Evolutionary conservation across 352 stramenopile genomes (phyloP).

Genomic region (Globisporangium heterothallicum): DNA sequence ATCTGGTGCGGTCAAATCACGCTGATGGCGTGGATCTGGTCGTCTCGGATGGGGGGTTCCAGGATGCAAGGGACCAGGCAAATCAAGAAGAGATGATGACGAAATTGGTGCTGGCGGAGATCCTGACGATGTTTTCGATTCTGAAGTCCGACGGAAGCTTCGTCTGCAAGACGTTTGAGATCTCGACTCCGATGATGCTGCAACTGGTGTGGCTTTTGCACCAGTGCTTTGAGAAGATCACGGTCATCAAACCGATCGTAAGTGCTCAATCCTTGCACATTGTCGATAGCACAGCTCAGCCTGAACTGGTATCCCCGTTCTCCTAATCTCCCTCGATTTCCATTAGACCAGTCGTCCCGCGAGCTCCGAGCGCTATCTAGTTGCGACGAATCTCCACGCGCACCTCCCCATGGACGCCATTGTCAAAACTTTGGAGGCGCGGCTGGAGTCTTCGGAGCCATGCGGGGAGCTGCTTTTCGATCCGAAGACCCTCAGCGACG

Average conservation of each 20-base stretch:
- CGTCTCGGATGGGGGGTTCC: conserved; percentile 70
- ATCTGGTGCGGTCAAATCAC: conserved; percentile 24
- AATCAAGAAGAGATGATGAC: conserved; percentile 73
- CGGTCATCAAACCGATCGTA: conserved; percentile 69
- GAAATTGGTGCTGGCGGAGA: conserved; percentile 50
- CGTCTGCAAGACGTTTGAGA: conserved; percentile 79
- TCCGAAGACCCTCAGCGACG: conserved; percentile 11
- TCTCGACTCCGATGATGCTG: conserved; percentile 52
- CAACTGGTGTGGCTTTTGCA: conserved; percentile 63
- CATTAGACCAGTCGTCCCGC: conserved; percentile 68
- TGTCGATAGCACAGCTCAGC: background rate
- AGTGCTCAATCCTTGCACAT: background rate
- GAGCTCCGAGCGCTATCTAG: conserved; percentile 75
- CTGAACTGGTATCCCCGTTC: no score
- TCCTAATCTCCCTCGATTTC: conserved; percentile 1
- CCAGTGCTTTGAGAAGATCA: conserved; percentile 49
- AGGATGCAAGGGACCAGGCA: conserved; percentile 48
- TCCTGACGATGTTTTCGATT: conserved; percentile 51
- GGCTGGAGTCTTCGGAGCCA: conserved; percentile 6
- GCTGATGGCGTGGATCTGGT: conserved; percentile 44
- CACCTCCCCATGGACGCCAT: conserved; percentile 18
- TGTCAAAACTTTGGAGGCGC: conserved; percentile 19
- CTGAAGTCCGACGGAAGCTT: conserved; percentile 48
- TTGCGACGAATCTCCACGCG: conserved; percentile 25
- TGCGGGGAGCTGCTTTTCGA: conserved; percentile 14